Conservation (phyloP, 108 stramenopile genomes). For the Nitzschia inconspicua region DNA sequence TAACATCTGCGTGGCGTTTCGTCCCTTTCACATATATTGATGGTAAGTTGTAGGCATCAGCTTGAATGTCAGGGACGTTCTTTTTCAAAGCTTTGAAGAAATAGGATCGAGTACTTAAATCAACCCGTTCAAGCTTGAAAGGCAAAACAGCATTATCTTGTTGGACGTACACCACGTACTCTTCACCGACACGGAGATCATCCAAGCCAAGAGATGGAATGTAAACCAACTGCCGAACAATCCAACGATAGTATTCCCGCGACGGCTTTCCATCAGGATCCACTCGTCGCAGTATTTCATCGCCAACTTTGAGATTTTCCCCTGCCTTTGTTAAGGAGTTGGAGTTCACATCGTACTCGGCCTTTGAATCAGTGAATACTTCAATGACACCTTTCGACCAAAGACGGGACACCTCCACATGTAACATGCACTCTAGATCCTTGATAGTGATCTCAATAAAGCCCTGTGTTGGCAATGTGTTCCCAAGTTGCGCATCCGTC, state of each 20-base stretch:
- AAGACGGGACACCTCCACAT: slow-evolving; percentile 30
- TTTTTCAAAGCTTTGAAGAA: slow-evolving; percentile 21
- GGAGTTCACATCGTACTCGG: slow-evolving; percentile 17
- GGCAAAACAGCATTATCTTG: slow-evolving; percentile 22
- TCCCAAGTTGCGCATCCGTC: slow-evolving; percentile 34
- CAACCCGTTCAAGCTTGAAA: slow-evolving; percentile 20
- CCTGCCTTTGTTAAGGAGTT: slow-evolving; percentile 31
- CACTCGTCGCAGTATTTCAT: slow-evolving; percentile 21
- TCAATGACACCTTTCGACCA: slow-evolving; percentile 35
- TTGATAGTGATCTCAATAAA: slow-evolving; percentile 41
- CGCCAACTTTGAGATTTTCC: slow-evolving; percentile 28
- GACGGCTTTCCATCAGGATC: slow-evolving; percentile 16
- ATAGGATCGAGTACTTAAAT: slow-evolving; percentile 19
- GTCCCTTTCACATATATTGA: slow-evolving; percentile 33
- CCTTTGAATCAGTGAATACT: slow-evolving; percentile 14
- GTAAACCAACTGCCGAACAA: slow-evolving; percentile 17
- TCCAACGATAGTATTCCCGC: slow-evolving; percentile 20
- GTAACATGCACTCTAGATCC: slow-evolving; percentile 37
- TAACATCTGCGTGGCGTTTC: slow-evolving; percentile 8
- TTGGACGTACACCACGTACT: slow-evolving; percentile 28
- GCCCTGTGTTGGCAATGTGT: slow-evolving; percentile 29
- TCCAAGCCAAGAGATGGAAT: slow-evolving; percentile 13
- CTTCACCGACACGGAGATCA: slow-evolving; percentile 17
- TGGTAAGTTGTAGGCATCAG: slow-evolving; percentile 16
- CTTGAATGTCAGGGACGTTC: slow-evolving; percentile 8